Evolutionary conservation across 805 yeast species (phyloP).

Genomic region (Priceomyces medius): DNA sequence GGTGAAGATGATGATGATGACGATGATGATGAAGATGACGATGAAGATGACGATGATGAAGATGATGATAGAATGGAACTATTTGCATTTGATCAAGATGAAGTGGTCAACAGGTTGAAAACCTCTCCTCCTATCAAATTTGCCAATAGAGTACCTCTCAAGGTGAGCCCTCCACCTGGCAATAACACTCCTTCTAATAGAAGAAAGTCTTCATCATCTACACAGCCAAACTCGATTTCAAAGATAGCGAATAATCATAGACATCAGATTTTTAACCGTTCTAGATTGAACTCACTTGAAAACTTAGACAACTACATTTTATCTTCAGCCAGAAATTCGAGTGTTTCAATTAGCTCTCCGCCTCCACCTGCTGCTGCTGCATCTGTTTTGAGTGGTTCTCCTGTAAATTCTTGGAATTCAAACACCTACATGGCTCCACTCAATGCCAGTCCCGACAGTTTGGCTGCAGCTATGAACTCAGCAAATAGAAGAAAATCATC

Average conservation of each 20-base stretch:
- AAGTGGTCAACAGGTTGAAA: constrained; percentile 11
- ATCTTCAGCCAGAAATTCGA: constrained; percentile 39
- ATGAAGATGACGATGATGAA: constrained; percentile 20
- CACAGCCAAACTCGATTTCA: constrained; percentile 13
- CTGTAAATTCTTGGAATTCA: constrained; percentile 19
- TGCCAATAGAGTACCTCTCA: constrained; percentile 43
- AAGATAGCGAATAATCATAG: constrained; percentile 19
- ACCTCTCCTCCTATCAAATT: constrained; percentile 37
- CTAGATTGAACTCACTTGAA: constrained; percentile 42
- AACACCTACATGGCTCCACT: constrained; percentile 10
- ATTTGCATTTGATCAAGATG: constrained; percentile 29
- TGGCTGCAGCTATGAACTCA: constrained; percentile 18
- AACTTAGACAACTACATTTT: constrained; percentile 42
- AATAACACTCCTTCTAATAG: constrained; percentile 12
- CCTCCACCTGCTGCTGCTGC: constrained; percentile 23
- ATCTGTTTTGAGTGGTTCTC: constrained; percentile 20
- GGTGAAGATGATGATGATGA: constrained; percentile 39
- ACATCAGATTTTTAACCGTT: constrained; percentile 35
- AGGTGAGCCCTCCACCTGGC: constrained; percentile 37
- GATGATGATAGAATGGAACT: constrained; percentile 22
- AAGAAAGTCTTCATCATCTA: constrained; percentile 30
- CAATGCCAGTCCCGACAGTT: constrained; percentile 17
- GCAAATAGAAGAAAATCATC: constrained; percentile 37
- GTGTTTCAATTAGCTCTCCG: constrained; percentile 34
- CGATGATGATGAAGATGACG: constrained; percentile 34